Conservation (phyloP, 1,284 basidiomycete genomes). For the Rhodotorula sp. region DNA sequence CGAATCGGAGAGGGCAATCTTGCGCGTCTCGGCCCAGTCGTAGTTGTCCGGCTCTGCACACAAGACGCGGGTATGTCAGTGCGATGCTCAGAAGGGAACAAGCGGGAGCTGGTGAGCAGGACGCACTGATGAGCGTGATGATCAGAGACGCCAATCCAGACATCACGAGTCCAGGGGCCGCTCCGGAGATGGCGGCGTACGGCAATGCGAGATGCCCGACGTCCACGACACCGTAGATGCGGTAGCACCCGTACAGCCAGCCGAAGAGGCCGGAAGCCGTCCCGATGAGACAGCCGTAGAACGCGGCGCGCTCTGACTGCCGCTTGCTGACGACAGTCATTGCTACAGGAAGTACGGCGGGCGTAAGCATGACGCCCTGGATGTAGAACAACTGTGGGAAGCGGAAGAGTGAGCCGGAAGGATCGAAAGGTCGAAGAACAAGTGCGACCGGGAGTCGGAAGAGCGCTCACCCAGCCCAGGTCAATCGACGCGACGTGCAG, state of each 20-base stretch:
- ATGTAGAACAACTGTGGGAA: constrained; percentile 36
- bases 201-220: constrained; percentile 43
- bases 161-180: constrained; percentile 67
- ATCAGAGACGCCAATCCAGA: constrained; percentile 72
- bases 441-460: neutral
- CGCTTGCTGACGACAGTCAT: constrained; percentile 40
- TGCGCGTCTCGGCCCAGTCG: constrained; percentile 72
- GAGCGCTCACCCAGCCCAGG: constrained; percentile 41
- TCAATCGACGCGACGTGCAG: constrained; percentile 83
- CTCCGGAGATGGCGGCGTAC: constrained; percentile 42
- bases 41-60: constrained; percentile 66
- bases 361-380: constrained; percentile 42
- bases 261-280: constrained; percentile 23
- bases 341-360: constrained; percentile 43
- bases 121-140: constrained; percentile 61
- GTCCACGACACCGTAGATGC: constrained; percentile 43
- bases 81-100: neutral
- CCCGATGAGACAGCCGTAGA: constrained; percentile 21
- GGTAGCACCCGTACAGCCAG: constrained; percentile 43
- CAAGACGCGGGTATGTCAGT: neutral
- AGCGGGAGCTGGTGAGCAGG: neutral
- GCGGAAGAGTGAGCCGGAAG: neutral
- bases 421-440: neutral
- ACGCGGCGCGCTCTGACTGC: constrained; percentile 14
- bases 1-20: constrained; percentile 48